These are phyloP conservation scores for Candida buenavistaensis DNA, from an alignment of 1,139 yeast species.

Conservation along the genomic window DNA sequence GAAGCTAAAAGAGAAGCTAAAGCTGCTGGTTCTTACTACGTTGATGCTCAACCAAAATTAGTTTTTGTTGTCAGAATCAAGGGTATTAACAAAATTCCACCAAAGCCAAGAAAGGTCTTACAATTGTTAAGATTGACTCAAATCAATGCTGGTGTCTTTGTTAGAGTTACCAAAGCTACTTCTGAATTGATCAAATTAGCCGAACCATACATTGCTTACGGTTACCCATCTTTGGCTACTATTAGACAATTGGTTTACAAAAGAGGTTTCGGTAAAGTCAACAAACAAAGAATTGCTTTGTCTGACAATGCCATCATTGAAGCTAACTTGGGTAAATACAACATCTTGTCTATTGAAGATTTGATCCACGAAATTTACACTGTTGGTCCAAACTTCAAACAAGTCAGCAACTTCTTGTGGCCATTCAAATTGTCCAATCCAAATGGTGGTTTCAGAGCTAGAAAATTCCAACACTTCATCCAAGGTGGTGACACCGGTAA, in stretches of 20 bases:
- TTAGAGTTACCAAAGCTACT: conserved; percentile 98
- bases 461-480: conserved; percentile 99
- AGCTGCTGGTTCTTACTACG: conserved; percentile 95
- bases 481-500: conserved; percentile 99
- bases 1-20: conserved; percentile 95
- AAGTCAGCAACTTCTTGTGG: conserved; percentile 99
- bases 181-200: conserved; percentile 93
- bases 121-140: conserved; percentile 97
- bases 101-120: conserved; percentile 99
- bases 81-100: conserved; percentile 99
- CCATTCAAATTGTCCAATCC: conserved; percentile 99
- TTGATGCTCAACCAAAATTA: conserved; percentile 95
- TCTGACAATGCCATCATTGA: conserved; percentile 94
- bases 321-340: conserved; percentile 92
- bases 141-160: conserved; percentile 98
- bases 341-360: conserved; percentile 95
- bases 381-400: conserved; percentile 99
- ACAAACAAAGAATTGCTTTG: conserved; percentile 97
- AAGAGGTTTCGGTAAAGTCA: conserved; percentile 99
- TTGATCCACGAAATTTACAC: conserved; percentile 98
- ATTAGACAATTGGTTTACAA: conserved; percentile 97
- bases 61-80: conserved; percentile 98
- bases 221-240: conserved; percentile 97
- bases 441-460: conserved; percentile 99
- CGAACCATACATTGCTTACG: conserved; percentile 99